Conservation (phyloP, 78 protist genomes). For the Bodo saltans region DNA sequence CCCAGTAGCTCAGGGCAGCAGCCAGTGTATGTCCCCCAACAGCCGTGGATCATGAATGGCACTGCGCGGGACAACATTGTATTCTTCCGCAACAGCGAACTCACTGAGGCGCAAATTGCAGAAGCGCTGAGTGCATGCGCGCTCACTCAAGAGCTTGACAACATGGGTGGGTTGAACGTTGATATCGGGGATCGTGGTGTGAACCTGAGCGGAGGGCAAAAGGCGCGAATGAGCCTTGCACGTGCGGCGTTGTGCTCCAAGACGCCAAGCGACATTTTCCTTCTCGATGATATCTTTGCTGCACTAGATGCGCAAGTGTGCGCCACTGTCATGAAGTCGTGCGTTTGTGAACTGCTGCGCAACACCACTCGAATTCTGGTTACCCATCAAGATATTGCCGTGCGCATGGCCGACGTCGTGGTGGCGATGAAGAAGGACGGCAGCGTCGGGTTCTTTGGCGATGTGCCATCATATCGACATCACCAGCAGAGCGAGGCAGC, state of each 20-base stretch:
- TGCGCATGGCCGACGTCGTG: conserved; percentile 33
- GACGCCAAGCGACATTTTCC: conserved; percentile 22
- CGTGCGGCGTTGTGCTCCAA: conserved; percentile 76
- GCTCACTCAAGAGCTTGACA: conserved; percentile 45
- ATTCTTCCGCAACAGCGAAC: conserved; percentile 34
- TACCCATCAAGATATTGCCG: conserved; percentile 57
- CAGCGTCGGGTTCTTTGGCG: too few relatives aligned
- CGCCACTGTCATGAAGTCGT: neutral
- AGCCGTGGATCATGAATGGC: conserved; percentile 49
- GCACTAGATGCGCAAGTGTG: conserved; percentile 78
- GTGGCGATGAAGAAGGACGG: conserved; percentile 54
- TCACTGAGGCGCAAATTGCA: conserved; percentile 13
- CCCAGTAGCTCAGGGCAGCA: neutral
- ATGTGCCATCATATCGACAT: too few relatives aligned
- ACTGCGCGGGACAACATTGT: conserved; percentile 59
- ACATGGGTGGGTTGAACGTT: conserved; percentile 44
- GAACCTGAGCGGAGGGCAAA: conserved; percentile 69
- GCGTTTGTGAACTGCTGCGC: neutral
- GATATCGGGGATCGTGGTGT: conserved; percentile 70
- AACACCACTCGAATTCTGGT: conserved; percentile 39
- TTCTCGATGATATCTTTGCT: conserved; percentile 73
- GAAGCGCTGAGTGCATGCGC: conserved; percentile 30
- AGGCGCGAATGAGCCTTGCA: conserved; percentile 74
- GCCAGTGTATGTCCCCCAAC: conserved; percentile 47
- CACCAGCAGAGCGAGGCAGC: too few relatives aligned